phyloP scores from a whole-genome alignment of 2,329 filamentous ascomycete genomes.

The Penicillium hesseltinei region DNA sequence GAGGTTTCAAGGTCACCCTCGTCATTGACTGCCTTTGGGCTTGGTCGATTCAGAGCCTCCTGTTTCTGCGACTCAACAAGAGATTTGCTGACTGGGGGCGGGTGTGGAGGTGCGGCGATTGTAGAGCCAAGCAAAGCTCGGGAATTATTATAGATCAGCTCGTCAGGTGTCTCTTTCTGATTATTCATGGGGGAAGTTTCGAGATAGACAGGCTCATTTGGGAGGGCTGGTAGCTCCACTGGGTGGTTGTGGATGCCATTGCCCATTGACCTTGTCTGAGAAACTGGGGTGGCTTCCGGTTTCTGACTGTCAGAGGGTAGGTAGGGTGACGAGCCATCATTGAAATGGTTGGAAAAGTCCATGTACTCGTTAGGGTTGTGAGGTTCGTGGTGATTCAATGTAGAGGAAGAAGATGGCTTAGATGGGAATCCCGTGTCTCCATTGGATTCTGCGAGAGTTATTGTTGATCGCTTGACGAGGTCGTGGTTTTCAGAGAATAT shows the following conservation, averaged over 20 bases:
- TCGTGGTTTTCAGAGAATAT: conserved; percentile 14
- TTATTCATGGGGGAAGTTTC: neutral
- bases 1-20: neutral
- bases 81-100: neutral
- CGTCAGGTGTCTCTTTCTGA: neutral
- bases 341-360: conserved; percentile 7
- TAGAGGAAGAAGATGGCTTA: conserved; percentile 21
- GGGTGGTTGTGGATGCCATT: neutral
- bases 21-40: neutral
- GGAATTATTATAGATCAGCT: neutral
- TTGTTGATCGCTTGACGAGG: conserved; percentile 20
- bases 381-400: conserved; percentile 20
- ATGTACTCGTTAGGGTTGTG: conserved; percentile 1
- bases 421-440: conserved; percentile 15
- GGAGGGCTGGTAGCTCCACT: neutral
- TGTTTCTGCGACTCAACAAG: neutral
- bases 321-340: conserved; percentile 10
- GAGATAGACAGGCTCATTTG: neutral
- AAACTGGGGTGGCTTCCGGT: conserved; percentile 1
- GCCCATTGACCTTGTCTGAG: conserved; percentile 3
- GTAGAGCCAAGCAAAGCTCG: neutral
- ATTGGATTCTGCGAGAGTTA: conserved; percentile 23
- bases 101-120: neutral
- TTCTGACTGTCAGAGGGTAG: neutral
- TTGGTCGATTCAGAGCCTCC: neutral